Conservation (phyloP, 371 early-diverging fungal species). For the Circinella minor region DNA sequence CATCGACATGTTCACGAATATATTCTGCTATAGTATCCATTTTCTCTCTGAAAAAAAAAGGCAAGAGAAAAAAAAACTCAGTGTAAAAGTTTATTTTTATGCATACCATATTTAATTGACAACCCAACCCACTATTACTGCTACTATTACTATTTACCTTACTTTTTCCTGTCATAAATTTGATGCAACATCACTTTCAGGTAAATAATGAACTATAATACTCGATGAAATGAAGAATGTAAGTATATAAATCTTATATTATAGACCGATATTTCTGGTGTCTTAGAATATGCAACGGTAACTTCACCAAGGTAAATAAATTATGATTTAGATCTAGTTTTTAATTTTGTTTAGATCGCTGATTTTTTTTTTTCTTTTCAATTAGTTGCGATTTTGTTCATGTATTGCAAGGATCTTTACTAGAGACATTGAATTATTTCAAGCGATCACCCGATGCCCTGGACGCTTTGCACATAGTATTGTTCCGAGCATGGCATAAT, state of each 20-base stretch:
- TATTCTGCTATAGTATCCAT: conserved; percentile 13
- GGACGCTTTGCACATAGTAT: conserved; percentile 18
- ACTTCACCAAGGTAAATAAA: background rate
- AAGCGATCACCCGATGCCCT: conserved; percentile 4
- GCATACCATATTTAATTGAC: background rate
- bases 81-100: background rate
- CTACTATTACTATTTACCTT: background rate
- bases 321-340: background rate
- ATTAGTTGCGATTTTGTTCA: background rate
- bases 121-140: too few relatives aligned
- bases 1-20: conserved; percentile 22
- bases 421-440: conserved; percentile 20
- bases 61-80: background rate
- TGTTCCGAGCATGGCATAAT: conserved; percentile 28
- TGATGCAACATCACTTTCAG: conserved; percentile 11
- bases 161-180: background rate
- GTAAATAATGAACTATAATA: background rate
- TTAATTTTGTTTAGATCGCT: background rate
- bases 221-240: background rate
- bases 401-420: conserved; percentile 5
- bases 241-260: background rate
- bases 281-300: conserved; percentile 19
- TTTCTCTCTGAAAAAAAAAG: background rate
- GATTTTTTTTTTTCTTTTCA: background rate
- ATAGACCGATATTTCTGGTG: conserved; percentile 29